These are phyloP conservation scores for Phalaenopsis aphrodite DNA, from an alignment of 106 monocot species.

Conservation along the genomic window DNA sequence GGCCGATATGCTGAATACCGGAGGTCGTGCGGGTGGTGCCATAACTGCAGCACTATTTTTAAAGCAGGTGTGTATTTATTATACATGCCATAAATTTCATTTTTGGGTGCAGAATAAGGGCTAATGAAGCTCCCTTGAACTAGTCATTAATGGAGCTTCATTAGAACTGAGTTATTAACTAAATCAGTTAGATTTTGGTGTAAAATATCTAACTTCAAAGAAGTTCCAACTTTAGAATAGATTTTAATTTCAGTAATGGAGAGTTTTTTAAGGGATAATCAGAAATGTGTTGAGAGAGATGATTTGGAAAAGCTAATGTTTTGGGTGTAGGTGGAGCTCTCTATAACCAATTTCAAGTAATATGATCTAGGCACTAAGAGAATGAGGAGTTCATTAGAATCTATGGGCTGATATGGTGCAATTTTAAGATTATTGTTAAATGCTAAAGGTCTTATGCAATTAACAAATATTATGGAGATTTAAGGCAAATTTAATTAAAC, in stretches of 20 bases:
- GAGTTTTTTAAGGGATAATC: neutral
- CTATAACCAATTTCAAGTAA: neutral
- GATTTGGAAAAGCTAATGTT: neutral
- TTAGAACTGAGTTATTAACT: neutral
- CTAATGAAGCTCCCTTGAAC: neutral
- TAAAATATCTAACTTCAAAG: too few relatives aligned
- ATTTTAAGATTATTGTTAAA: neutral
- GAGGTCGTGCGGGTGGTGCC: slow-evolving; percentile 80
- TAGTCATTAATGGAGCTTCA: neutral
- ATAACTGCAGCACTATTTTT: slow-evolving; percentile 92
- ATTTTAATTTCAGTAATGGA: too few relatives aligned
- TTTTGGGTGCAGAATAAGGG: neutral
- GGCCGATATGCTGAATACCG: slow-evolving; percentile 93
- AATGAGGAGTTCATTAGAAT: neutral
- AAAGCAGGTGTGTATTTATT: slow-evolving; percentile 71
- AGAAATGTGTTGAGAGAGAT: neutral
- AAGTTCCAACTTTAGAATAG: too few relatives aligned
- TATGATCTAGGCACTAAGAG: neutral
- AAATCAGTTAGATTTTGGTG: too few relatives aligned
- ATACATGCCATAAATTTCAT: neutral
- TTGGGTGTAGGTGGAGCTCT: neutral
- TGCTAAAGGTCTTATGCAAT: neutral
- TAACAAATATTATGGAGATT: too few relatives aligned
- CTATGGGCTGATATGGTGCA: neutral
- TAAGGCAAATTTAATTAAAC: too few relatives aligned